phyloP scores from a whole-genome alignment of 306 rosid genomes.

The Cicer pinnatifidum region DNA sequence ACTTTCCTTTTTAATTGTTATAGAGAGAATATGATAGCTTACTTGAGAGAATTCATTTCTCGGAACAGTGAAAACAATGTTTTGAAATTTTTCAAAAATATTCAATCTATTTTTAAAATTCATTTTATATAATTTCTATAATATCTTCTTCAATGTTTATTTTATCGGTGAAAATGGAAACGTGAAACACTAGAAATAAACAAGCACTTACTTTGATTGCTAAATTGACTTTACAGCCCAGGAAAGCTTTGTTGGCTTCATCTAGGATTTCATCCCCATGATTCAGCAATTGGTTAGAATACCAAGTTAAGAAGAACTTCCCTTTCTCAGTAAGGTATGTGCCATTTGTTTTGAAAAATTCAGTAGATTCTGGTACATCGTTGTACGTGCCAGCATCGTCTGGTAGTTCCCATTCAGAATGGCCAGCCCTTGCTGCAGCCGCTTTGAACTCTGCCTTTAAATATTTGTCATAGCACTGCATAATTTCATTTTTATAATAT shows the following conservation, averaged over 20 bases:
- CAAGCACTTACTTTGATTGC: constrained; percentile 69
- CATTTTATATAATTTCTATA: too few relatives aligned
- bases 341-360: constrained; percentile 69
- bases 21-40: too few relatives aligned
- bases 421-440: constrained; percentile 66
- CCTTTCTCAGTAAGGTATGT: constrained; percentile 75
- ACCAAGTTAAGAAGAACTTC: constrained; percentile 90
- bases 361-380: constrained; percentile 68
- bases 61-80: too few relatives aligned
- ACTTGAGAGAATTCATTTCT: too few relatives aligned
- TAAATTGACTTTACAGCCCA: constrained; percentile 62
- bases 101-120: too few relatives aligned
- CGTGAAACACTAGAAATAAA: too few relatives aligned
- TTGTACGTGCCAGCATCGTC: constrained; percentile 81
- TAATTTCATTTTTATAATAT: constrained; percentile 30
- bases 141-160: too few relatives aligned
- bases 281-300: constrained; percentile 67
- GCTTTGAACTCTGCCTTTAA: constrained; percentile 68
- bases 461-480: constrained; percentile 88
- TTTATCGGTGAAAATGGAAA: too few relatives aligned
- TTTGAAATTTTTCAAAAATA: too few relatives aligned
- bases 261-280: constrained; percentile 84
- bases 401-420: constrained; percentile 82
- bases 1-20: too few relatives aligned
- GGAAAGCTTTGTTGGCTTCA: constrained; percentile 74